Evolutionary conservation across 768 basidiomycete genomes (phyloP), one percentile per base, ranked within the genome.

Genomic region (Dendrothele bispora): DNA sequence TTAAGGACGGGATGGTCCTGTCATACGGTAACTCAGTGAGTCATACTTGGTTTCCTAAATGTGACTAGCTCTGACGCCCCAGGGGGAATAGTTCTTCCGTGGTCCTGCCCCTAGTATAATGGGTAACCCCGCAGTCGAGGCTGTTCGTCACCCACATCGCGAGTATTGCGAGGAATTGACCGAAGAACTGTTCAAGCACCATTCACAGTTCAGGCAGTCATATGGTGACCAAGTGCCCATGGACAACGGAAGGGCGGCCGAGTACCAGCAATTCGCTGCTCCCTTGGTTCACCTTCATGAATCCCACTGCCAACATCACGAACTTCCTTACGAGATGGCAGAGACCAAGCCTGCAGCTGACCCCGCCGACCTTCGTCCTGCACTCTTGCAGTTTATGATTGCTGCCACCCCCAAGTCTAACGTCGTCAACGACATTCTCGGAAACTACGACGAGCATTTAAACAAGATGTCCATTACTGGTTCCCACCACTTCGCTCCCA

Each of bases 11-110:
- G 36, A 69, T 78, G 56, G 79, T 98, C 17, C 60, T 98, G 39
- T 94, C 91, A 1, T 91, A 85, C 57, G 94, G 94, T 37, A 88
- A 86, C 62, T 94, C 91, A 54, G 90, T 91, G 56, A 51, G 86
- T 75, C 15, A 49, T n/a, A n/a, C n/a, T n/a, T n/a, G n/a, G n/a
- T n/a, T n/a, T n/a, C n/a, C n/a, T n/a, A n/a, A n/a, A n/a, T n/a
- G n/a, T n/a, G n/a, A n/a, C n/a, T n/a, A n/a, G n/a, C n/a, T n/a
- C n/a, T n/a, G n/a, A n/a, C n/a, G n/a, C n/a, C n/a, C n/a, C n/a
- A n/a, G n/a, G n/a, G n/a, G n/a, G n/a, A n/a, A 5, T 48, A 91
- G 89, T 94, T 95, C 78, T 91, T 82, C 66, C 71, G 76, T n/a
- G 91, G 89, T 4, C 49, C 69, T 7, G 64, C 66, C 3, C 83